Evolutionary conservation across 345 rosid genomes (phyloP).

Genomic region (Aquilaria yunnanensis): DNA sequence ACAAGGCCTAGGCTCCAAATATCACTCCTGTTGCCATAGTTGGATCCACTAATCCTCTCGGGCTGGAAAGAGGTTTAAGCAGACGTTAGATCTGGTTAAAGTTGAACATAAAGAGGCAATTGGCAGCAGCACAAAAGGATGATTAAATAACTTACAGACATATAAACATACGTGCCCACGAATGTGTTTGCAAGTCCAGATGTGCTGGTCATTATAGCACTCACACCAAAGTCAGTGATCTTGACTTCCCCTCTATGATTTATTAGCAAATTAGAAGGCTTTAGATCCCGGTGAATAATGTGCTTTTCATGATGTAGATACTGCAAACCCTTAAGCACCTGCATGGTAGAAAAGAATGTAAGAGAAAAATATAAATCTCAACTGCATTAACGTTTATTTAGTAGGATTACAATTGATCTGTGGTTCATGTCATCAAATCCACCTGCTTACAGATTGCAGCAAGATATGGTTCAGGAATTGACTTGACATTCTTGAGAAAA

Average conservation of each 20-base stretch:
- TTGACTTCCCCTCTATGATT: constrained; percentile 90
- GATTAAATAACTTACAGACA: constrained; percentile 60
- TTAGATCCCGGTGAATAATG: constrained; percentile 82
- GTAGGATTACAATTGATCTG: background rate
- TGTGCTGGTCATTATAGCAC: constrained; percentile 70
- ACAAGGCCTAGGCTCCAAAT: constrained; percentile 97
- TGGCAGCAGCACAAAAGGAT: no score
- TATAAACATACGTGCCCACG: constrained; percentile 81
- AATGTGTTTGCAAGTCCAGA: constrained; percentile 77
- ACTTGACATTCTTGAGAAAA: constrained; percentile 56
- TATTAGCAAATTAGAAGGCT: constrained; percentile 80
- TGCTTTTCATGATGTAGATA: constrained; percentile 85
- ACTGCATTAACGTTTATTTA: no score
- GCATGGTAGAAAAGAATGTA: constrained; percentile 1
- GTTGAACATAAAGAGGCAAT: background rate
- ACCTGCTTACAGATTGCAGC: constrained; percentile 85
- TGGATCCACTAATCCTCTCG: constrained; percentile 69
- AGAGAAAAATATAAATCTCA: background rate
- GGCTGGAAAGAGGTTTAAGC: constrained; percentile 40
- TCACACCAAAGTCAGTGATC: constrained; percentile 92
- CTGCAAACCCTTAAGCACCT: constrained; percentile 76
- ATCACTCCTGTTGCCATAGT: constrained; percentile 73
- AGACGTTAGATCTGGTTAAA: background rate
- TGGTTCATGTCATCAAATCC: constrained; percentile 8
- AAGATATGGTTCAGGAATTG: constrained; percentile 68